Percentiles rank a stretch among this genome's conserved stretches.
These are phyloP conservation scores for Colletotrichum higginsianum DNA, from an alignment of 2,329 filamentous ascomycete species.

Conservation along the genomic window DNA sequence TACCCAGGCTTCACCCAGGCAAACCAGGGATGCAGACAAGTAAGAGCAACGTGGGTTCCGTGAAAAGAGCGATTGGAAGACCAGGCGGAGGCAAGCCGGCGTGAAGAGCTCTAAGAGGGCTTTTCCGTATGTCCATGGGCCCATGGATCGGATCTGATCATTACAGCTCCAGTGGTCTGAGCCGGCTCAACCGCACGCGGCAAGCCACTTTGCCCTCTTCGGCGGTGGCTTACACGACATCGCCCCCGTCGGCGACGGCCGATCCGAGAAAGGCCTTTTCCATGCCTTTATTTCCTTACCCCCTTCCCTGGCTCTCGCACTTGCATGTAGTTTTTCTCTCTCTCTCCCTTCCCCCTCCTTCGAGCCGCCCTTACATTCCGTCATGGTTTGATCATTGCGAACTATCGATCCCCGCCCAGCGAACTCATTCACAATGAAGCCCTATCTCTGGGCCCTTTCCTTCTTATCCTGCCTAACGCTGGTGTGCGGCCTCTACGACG, in stretches of 20 bases:
- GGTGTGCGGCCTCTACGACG: conserved; percentile 32
- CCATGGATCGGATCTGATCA: background rate
- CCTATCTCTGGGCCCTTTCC: conserved; percentile 7
- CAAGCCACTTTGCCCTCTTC: conserved; percentile 27
- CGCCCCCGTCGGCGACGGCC: conserved; percentile 22
- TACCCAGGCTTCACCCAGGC: no score
- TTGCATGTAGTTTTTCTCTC: background rate
- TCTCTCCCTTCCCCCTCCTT: background rate
- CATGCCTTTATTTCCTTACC: conserved; percentile 14
- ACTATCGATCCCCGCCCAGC: background rate
- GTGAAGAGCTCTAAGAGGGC: no score
- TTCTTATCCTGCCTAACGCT: conserved; percentile 14
- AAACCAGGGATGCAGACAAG: no score
- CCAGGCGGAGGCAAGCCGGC: no score
- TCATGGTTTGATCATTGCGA: conserved; percentile 24
- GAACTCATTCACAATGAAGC: conserved; percentile 18
- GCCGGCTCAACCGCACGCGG: conserved; percentile 32
- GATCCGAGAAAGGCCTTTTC: background rate
- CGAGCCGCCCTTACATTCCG: background rate
- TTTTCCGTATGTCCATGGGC: background rate
- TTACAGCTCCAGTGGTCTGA: conserved; percentile 20
- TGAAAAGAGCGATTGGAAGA: background rate
- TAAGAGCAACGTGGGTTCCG: background rate
- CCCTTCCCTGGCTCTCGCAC: background rate
- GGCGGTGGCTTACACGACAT: conserved; percentile 34